Evolutionary conservation across 208 protist genomes (phyloP), one percentile per base, ranked within the genome.

Genomic region (Leishmania tarentolae): DNA sequence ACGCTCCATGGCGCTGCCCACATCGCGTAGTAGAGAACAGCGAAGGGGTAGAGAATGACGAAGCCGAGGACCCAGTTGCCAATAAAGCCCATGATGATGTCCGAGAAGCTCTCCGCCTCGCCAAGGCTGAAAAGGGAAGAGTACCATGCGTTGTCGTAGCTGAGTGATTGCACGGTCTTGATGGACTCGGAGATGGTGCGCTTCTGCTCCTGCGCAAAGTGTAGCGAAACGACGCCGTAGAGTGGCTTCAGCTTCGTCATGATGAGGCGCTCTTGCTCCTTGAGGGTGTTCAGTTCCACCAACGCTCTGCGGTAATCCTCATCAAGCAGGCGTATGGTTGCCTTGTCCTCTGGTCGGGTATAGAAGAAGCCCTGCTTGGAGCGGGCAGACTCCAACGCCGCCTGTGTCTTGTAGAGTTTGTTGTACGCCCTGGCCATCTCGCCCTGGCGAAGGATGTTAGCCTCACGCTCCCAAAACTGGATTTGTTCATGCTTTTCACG

Each of bases 61-160:
- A 96, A 98, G 21, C 85, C 86, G 3, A 96, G 11, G 69, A 97
- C n/a, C 93, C 93, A 98, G 75, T 94, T 66, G 47, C 90, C 44
- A 31, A 96, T n/a, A 53, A 98, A 98, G n/a, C 87, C 86, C 17
- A 95, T 79, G 79, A 97, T 86, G 59, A 98, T 28, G 80, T 98
- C 95, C 0, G 88, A 88, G 68, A 98, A 80, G 15, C 87, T 91
- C 79, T 96, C 91, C 8, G 90, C 92, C 42, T 95, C 82, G 50
- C 88, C 85, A 6, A 94, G 70, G 46, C 82, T 83, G 80, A 96
- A 95, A 0, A 98, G 80, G 0, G 92, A 93, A 47, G 80, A 87
- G 75, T 94, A 98, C 90, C 90, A 96, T 44, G 94, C 95, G 59
- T 96, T 93, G 79, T 97, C 87, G 83, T 96, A 98, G 83, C 87